Conservation (phyloP, 495 filamentous ascomycete genomes). For the Aspergillus indologenus region DNA sequence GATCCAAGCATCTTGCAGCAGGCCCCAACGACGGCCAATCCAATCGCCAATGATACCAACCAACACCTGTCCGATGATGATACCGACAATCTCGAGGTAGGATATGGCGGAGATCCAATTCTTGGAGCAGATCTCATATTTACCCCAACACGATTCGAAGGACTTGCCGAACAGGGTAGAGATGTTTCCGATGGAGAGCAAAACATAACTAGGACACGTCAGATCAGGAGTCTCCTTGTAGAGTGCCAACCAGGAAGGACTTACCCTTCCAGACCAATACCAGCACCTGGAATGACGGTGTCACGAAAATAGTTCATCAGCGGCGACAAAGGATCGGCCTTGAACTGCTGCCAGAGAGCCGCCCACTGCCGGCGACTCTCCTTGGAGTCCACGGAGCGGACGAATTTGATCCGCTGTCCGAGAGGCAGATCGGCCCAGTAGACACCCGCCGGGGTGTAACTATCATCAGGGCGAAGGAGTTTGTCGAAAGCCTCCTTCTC, state of each 20-base stretch:
- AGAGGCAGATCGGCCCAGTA: constrained; percentile 88
- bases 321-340: constrained; percentile 1
- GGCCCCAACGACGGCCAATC: constrained; percentile 84
- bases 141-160: neutral
- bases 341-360: neutral
- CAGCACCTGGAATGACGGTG: constrained; percentile 1
- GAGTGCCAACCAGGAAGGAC: neutral
- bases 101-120: neutral
- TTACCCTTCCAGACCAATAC: constrained; percentile 3
- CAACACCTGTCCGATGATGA: neutral
- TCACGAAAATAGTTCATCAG: neutral
- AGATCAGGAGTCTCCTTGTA: neutral
- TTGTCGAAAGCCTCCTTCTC: constrained; percentile 23
- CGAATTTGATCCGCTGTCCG: constrained; percentile 49
- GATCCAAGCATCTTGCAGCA: constrained; percentile 89
- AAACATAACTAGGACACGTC: neutral
- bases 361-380: neutral
- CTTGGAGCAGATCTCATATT: constrained; percentile 1
- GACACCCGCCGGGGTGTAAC: constrained; percentile 69
- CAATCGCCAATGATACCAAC: constrained; percentile 29
- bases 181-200: constrained; percentile 7
- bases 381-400: constrained; percentile 2
- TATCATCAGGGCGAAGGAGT: constrained; percentile 77
- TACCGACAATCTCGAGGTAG: constrained; percentile 2
- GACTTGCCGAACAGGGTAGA: constrained; percentile 1